phyloP scores from a whole-genome alignment of 2,329 filamentous ascomycete species.

The Leptographium galeiforme region DNA sequence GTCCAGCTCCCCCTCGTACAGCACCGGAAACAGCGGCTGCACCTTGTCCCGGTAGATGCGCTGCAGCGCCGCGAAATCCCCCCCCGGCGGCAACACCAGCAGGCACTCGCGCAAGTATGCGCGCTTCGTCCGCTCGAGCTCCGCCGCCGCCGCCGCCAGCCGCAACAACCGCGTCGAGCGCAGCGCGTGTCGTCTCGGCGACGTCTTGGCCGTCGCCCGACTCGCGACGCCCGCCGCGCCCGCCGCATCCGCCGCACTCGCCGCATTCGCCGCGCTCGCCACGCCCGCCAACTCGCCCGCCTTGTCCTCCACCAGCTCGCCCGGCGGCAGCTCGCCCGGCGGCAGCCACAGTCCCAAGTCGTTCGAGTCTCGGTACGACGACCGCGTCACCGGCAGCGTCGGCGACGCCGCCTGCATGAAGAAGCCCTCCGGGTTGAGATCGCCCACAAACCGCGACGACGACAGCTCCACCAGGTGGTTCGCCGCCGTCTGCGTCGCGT shows the following conservation, averaged over 20 bases:
- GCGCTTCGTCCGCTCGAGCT: slow-evolving; percentile 10
- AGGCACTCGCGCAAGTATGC: slow-evolving; percentile 24
- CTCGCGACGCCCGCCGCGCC: background rate
- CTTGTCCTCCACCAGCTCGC: background rate
- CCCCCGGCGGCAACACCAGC: slow-evolving; percentile 30
- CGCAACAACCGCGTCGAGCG: background rate
- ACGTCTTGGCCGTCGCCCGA: background rate
- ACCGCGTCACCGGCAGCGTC: slow-evolving; percentile 19
- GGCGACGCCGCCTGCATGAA: slow-evolving; percentile 40
- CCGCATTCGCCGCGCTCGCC: no score
- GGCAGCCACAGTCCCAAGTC: slow-evolving; percentile 41
- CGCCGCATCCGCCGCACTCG: no score
- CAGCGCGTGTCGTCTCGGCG: background rate
- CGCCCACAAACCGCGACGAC: slow-evolving; percentile 39
- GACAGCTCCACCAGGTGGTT: slow-evolving; percentile 17
- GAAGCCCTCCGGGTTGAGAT: slow-evolving; percentile 46
- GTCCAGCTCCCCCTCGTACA: slow-evolving; percentile 24
- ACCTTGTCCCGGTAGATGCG: slow-evolving; percentile 36
- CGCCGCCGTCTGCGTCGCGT: slow-evolving; percentile 14
- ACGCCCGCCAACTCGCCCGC: background rate
- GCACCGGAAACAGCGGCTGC: slow-evolving; percentile 40
- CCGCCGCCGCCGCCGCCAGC: slow-evolving; percentile 5
- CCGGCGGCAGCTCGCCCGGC: background rate
- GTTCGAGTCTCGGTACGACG: slow-evolving; percentile 28
- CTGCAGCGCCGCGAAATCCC: slow-evolving; percentile 31